Base-by-base conservation (phyloP, 108 stramenopile species). In the Nannochloropsis salina region DNA sequence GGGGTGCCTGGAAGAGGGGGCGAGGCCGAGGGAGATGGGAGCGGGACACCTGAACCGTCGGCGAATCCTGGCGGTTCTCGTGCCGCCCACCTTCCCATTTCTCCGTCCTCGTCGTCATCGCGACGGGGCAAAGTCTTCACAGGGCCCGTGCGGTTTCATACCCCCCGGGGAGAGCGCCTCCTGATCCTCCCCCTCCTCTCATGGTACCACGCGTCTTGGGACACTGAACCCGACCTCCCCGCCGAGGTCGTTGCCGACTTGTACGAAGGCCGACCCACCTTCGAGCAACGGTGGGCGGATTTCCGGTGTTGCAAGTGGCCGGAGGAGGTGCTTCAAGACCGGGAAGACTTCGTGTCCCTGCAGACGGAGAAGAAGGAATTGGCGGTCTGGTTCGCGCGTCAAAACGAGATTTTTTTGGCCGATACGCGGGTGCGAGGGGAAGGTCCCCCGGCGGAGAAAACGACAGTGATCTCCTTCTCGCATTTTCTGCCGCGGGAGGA, bases 201-300 rank as follows among this genome's bases (percentile, higher is more conserved):
- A 6, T 87, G 91, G 91, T 91, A 91, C 47, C 91, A 92, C 86
- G 45, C 89, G 15, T 85, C 87, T 1, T 91, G 87, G 89, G 91
- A 92, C 47, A 81, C 9, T 5, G 91, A 92, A 42, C 90, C 91
- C 9, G 84, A 90, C 42, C 51, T 91, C 3, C 89, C 87, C 6
- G 3, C 84, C 42, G 45, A 87, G 81, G 86, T 89, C 15, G 18
- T 41, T 81, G 61, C 22, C 82, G 44, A 15, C 11, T 41, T 82
- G 20, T 82, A 85, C 43, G 18, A 80, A 6, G 45, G 83, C 80
- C 44, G 80, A 51, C 61, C 86, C 10, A 61, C 87, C 43, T 90
- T 90, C 43, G 44, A 9, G 43, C 80, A 85, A 40, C 87, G 89
- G 6, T 90, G 90, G 90, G 84, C 79, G 12, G 90, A 90, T 43